Base-by-base conservation (phyloP, 495 filamentous ascomycete genomes). In the Extremus antarcticus region DNA sequence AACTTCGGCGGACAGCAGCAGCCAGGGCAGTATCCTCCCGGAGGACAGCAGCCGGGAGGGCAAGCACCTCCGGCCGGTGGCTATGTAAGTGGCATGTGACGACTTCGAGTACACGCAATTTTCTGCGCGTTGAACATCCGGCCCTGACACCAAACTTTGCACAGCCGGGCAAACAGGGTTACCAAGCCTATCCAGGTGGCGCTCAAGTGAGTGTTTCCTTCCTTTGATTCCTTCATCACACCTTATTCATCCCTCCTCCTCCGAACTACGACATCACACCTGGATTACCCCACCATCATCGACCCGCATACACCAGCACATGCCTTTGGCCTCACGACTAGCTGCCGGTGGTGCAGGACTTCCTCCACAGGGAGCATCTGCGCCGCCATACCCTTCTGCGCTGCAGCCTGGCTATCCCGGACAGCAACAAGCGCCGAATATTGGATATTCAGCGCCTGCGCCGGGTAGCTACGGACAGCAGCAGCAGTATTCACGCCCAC, bases 131-230 rank as follows among this genome's bases (percentile, higher is more conserved):
- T 35, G 29, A 35, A 7, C 29, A 35, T 35, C 29, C 7, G 41
- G 8, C 19, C 19, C 41, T 45, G 41, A 45, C 41, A 8, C n/a
- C 17, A 3, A n/a, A 7, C 22, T 51, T 52, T 50, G 40, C 51
- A 35, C 52, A 65, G 63, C 63, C 60, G 21, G 56, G 60, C 13
- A 53, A 65, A 39, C 55, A 35, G 16, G 13, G 17, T n/a, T 65
- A 65, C 55, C 61, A 63, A 55, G 56, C 62, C 20, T 65, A 65
- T 51, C 59, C 58, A 3, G 55, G 49, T 21, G 54, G 50, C 58
- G 46, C 16, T 22, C 23, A 35, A 50, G 40, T 60, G 50, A 56
- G 38, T 49, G 17, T 53, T 11, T 50, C 49, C 39, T 55, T 50
- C 25, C 11, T 56, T 59, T 35, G 29, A 35, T 13, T 35, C 29